Conservation (phyloP, 257 asterid genomes). For the Gentiana macrophylla region DNA sequence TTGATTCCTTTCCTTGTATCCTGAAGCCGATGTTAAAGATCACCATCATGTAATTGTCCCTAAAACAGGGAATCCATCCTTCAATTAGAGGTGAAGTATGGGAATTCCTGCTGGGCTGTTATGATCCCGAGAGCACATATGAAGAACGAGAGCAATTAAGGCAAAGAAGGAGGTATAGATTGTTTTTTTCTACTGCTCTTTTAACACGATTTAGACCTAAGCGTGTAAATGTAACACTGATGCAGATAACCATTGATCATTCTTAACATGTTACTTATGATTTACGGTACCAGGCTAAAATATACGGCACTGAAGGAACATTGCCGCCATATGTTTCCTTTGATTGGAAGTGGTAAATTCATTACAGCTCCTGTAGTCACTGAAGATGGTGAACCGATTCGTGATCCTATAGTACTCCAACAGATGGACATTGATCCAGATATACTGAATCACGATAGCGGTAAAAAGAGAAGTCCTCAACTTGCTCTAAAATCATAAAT, state of each 20-base stretch:
- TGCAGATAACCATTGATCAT: too few species aligned
- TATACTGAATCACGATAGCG: conserved; percentile 12
- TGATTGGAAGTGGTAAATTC: conserved; percentile 80
- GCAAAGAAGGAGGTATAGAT: conserved; percentile 51
- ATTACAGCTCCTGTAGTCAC: conserved; percentile 88
- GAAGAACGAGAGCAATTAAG: conserved; percentile 77
- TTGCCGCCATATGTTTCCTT: conserved; percentile 73
- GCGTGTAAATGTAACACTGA: not conserved
- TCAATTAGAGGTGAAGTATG: conserved; percentile 98
- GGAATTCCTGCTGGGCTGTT: conserved; percentile 94
- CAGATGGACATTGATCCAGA: conserved; percentile 37
- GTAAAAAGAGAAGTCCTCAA: conserved; percentile 12
- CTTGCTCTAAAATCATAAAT: conserved; percentile 3
- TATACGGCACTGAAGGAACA: conserved; percentile 71
- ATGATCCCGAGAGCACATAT: conserved; percentile 73
- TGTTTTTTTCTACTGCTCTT: conserved; percentile 6
- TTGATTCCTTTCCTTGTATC: not conserved
- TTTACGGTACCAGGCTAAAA: conserved; percentile 44
- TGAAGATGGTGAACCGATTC: conserved; percentile 74
- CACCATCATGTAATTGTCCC: not conserved
- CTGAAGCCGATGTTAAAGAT: not conserved
- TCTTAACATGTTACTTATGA: too few species aligned
- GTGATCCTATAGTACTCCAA: conserved; percentile 81
- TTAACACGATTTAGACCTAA: not conserved
- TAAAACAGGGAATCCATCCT: conserved; percentile 83